Evolutionary conservation across 768 basidiomycete species (phyloP), one percentile per base, ranked within the genome.

Genomic region (Omphalotus guepiniiformis): DNA sequence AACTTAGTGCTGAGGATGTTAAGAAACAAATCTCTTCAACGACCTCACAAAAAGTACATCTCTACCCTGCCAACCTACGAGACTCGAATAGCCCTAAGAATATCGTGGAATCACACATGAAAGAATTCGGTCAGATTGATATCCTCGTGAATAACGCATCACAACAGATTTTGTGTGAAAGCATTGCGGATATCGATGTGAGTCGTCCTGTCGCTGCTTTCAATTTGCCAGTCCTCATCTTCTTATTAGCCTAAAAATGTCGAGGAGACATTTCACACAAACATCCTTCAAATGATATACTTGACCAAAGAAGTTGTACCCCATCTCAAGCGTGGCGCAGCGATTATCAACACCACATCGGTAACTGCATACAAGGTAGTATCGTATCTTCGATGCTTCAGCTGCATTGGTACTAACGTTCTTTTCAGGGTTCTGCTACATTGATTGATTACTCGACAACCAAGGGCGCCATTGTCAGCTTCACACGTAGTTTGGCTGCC

Each of bases 141-240:
- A 68, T 83, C 39, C 66, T 82, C 39, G 78, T 84, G 46, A 81
- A 82, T 62, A 81, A 82, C 58, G 79, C 78, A 16, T 71, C 69
- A 34, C 77, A 79, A 55, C 72, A 75, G 52, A 63, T 67, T 38
- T 44, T 16, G 42, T 48, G 39, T 16, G 13, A 13, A 34, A 18
- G 27, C 19, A 28, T 53, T 2, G 7, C 3, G 11, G 30, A 45
- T 16, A 11, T 43, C 16, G 26, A 36, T 29, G 42, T 37, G 18
- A n/a, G 39, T 42, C 81, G 35, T 69, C 78, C n/a, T n/a, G n/a
- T n/a, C n/a, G 53, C 60, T 82, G 28, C 63, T 32, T 32, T 32
- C n/a, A n/a, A n/a, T n/a, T n/a, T n/a, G n/a, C n/a, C n/a, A n/a
- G n/a, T n/a, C 9, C 30, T 9, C 9, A 32, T 32, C 25, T 15